Conservation (phyloP, 495 filamentous ascomycete genomes). For the Trichoderma gamsii region DNA sequence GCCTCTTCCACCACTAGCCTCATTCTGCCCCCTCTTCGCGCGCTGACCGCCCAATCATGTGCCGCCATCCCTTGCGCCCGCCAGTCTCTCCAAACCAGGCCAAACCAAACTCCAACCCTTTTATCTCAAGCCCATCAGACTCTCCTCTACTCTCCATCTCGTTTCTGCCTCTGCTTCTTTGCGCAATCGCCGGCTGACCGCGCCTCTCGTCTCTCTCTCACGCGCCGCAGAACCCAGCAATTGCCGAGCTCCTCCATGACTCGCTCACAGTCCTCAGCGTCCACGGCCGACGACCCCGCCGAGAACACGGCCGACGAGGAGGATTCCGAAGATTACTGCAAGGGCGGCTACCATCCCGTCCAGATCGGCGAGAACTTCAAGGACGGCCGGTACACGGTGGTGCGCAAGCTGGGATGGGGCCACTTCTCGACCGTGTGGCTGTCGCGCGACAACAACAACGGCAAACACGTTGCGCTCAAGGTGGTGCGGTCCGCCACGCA, state of each 20-base stretch:
- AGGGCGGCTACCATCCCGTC: conserved; percentile 96
- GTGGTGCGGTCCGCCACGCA: conserved; percentile 95
- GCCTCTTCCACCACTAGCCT: neutral
- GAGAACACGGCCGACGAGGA: conserved; percentile 96
- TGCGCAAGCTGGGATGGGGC: conserved; percentile 96
- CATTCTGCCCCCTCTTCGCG: neutral
- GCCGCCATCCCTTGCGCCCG: conserved; percentile 1
- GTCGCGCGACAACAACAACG: conserved; percentile 81
- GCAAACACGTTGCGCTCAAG: conserved; percentile 95
- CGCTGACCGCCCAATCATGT: neutral
- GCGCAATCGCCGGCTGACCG: neutral
- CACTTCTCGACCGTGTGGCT: conserved; percentile 99
- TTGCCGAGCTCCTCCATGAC: conserved; percentile 39
- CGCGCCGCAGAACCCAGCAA: conserved; percentile 23
- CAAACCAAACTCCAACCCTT: conserved; percentile 4
- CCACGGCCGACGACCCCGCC: conserved; percentile 73
- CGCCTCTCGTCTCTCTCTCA: conserved; percentile 12
- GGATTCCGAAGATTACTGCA: conserved; percentile 98
- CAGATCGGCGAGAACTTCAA: conserved; percentile 93
- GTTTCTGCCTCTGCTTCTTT: too few relatives aligned
- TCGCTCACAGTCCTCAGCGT: conserved; percentile 73
- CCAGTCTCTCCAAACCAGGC: neutral
- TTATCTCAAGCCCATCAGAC: neutral
- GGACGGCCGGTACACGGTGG: conserved; percentile 90
- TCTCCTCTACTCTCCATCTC: neutral